Evolutionary conservation across 257 asterid species (phyloP), one percentile per base, ranked within the genome.

Genomic region (Echites panduratus): DNA sequence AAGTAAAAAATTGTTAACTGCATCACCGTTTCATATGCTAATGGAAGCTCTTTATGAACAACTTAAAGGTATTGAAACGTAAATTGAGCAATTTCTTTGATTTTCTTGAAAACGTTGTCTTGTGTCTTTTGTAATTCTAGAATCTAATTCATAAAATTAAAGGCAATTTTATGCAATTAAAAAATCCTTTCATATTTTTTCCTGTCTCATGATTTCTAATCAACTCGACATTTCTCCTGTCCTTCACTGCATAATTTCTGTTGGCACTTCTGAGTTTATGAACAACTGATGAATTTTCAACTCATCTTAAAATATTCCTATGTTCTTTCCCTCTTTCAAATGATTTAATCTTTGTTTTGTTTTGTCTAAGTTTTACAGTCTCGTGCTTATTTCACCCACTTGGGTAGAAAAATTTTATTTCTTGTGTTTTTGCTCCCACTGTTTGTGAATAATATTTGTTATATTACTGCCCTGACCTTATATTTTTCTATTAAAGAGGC

Each of bases 401-500:
- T 22, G 9, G 27, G 22, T 38, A 38, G 58, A 17, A 52, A 32
- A 27, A 61, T 32, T 29, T 13, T 35, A 63, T 38, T 16, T 63
- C 10, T 27, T 0, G n/a, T 27, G 26, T 63, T 38, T 17, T 3
- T 17, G 12, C 9, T 38, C 44, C 24, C 19, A 45, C 40, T 22
- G 9, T 72, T 27, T n/a, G 43, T 74, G 71, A 45, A 20, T n/a
- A 53, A 53, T 22, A 32, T 2, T 48, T 48, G 38, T 29, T 74
- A 44, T 48, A 52, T 43, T 66, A 44, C n/a, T 66, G 44, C 38
- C 17, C 20, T 43, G 16, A 69, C 66, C 70, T 73, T 17, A 19
- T 14, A 4, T 45, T 72, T 71, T 38, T n/a, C 48, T 71, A 22
- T 70, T 62, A 70, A 66, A 88, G 98, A 81, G 85, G 99, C 93